Evolutionary conservation across 78 protist genomes (phyloP).

Genomic region (Guillardia theta): DNA sequence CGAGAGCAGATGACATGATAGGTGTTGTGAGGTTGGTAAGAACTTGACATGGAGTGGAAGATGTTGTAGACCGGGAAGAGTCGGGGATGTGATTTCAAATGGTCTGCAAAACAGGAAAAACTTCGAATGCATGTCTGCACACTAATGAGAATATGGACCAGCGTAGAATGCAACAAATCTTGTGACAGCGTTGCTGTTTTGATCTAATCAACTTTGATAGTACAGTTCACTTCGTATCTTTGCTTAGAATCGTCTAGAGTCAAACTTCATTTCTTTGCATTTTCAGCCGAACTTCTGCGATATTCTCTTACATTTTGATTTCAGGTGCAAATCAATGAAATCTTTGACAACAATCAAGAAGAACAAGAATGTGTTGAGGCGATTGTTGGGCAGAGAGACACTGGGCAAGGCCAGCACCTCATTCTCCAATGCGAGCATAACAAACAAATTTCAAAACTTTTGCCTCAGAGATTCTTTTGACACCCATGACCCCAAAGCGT

Average conservation of each 20-base stretch:
- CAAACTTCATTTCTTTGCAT: not conserved
- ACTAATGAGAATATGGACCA: not conserved
- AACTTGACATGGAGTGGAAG: too few species aligned
- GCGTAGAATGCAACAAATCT: not conserved
- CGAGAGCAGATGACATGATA: too few species aligned
- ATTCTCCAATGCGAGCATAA: not conserved
- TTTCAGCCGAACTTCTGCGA: not conserved
- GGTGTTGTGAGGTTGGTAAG: too few species aligned
- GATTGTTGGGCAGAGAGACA: too few species aligned
- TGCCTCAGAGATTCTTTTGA: too few species aligned
- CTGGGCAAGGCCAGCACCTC: too few species aligned
- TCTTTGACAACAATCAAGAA: too few species aligned
- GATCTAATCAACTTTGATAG: not conserved
- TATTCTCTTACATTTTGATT: not conserved
- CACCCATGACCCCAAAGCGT: conserved; percentile 13
- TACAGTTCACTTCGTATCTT: not conserved
- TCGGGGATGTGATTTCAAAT: too few species aligned
- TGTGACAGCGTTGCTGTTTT: not conserved
- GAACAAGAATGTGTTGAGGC: too few species aligned
- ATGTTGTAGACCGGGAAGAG: too few species aligned
- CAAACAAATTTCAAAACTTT: too few species aligned
- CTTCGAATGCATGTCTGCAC: not conserved
- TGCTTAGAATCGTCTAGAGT: not conserved
- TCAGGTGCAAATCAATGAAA: not conserved
- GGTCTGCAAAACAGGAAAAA: too few species aligned